Conservation (phyloP, 495 filamentous ascomycete species). For the Xylaria castorea region DNA sequence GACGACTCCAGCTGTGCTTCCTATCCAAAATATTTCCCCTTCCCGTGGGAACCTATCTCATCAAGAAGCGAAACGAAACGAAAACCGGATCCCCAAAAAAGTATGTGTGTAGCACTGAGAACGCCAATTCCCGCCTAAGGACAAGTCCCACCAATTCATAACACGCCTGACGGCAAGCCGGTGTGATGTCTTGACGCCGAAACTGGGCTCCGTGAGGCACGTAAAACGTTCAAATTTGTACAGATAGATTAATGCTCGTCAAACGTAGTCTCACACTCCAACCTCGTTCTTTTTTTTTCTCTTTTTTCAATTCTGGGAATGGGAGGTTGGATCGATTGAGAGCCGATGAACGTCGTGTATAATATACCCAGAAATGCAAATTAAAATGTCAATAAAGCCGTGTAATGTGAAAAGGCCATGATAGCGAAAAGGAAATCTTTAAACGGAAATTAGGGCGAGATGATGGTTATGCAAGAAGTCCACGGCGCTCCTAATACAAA, state of each 20-base stretch:
- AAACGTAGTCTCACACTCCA: constrained; percentile 23
- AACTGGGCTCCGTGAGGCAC: neutral
- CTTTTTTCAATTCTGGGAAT: neutral
- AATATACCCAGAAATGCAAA: constrained; percentile 1
- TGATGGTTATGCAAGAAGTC: neutral
- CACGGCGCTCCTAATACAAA: neutral
- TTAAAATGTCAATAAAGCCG: constrained; percentile 2
- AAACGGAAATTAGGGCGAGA: neutral
- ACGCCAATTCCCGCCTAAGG: neutral
- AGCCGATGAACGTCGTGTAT: neutral
- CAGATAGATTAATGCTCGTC: neutral
- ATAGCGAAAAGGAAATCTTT: neutral
- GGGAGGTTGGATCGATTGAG: constrained; percentile 1
- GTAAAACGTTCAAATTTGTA: constrained; percentile 12
- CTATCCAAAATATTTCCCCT: neutral
- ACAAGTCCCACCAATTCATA: neutral
- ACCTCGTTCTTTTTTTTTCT: neutral
- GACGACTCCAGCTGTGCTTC: neutral
- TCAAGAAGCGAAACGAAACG: neutral
- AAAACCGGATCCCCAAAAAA: neutral
- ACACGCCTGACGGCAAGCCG: neutral
- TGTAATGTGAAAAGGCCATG: neutral
- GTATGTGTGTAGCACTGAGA: neutral
- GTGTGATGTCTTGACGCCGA: neutral
- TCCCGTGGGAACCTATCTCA: neutral